These are phyloP conservation scores for Agrostemma githago DNA, from an alignment of 148 eudicot genomes.

Conservation along the genomic window DNA sequence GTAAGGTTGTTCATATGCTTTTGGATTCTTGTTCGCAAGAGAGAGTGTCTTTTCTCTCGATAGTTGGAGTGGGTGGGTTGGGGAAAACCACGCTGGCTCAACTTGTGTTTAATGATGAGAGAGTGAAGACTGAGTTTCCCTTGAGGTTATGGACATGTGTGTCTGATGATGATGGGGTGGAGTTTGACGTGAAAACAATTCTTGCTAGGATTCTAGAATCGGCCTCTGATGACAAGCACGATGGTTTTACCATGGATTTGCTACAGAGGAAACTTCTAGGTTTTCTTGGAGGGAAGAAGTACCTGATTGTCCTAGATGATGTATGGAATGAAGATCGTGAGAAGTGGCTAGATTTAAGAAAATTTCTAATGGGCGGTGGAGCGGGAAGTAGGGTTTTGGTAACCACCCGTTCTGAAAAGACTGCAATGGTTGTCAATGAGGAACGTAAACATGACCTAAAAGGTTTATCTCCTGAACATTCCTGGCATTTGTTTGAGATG, in stretches of 20 bases:
- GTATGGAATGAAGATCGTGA: slow-evolving; percentile 24
- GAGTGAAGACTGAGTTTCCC: background rate
- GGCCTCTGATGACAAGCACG: background rate
- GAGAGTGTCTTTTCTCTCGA: slow-evolving; percentile 4
- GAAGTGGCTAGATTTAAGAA: slow-evolving; percentile 11
- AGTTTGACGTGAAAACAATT: slow-evolving; percentile 4
- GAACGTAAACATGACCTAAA: background rate
- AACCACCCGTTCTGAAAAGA: slow-evolving; percentile 25
- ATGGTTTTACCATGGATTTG: background rate
- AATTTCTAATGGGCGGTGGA: slow-evolving; percentile 11
- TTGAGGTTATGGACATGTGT: slow-evolving; percentile 26
- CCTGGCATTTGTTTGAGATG: slow-evolving; percentile 8
- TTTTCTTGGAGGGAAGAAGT: slow-evolving; percentile 9
- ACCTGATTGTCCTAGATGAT: slow-evolving; percentile 30
- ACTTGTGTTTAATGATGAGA: slow-evolving; percentile 14
- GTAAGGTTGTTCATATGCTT: slow-evolving; percentile 1
- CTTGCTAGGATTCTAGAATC: slow-evolving; percentile 17
- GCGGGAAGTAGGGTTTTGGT: slow-evolving; percentile 22
- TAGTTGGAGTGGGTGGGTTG: slow-evolving; percentile 31
- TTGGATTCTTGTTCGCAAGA: background rate
- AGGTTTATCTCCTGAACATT: background rate
- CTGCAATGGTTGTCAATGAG: slow-evolving; percentile 5
- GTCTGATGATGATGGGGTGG: slow-evolving; percentile 18
- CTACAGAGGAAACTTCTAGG: background rate
- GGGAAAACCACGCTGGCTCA: slow-evolving; percentile 32